phyloP scores from a whole-genome alignment of 352 stramenopile genomes.

The Phytophthora pinifolia region DNA sequence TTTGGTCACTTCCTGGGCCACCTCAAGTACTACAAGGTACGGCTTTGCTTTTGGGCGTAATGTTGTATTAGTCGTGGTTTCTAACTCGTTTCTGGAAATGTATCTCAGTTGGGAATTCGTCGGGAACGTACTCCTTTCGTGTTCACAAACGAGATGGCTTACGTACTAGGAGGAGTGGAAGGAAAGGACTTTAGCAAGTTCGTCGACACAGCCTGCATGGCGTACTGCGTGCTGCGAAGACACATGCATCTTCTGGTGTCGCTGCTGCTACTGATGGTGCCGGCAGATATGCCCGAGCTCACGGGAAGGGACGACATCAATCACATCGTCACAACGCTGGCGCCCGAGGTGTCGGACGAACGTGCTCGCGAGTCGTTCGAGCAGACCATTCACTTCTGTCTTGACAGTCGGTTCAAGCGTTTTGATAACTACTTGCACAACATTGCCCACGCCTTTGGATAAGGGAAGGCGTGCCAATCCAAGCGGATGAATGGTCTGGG shows the following conservation, averaged over 20 bases:
- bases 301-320: conserved; percentile 84
- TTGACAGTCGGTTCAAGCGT: conserved; percentile 86
- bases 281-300: conserved; percentile 86
- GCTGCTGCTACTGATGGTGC: conserved; percentile 84
- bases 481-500: conserved; percentile 9
- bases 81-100: neutral
- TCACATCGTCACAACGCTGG: conserved; percentile 78
- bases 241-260: conserved; percentile 88
- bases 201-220: conserved; percentile 64
- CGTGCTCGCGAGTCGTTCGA: conserved; percentile 68
- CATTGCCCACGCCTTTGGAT: conserved; percentile 40
- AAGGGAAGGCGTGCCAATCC: conserved; percentile 12
- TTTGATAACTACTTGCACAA: conserved; percentile 89
- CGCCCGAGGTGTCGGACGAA: conserved; percentile 68
- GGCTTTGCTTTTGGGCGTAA: neutral
- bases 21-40: conserved; percentile 82
- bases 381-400: conserved; percentile 79
- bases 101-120: conserved; percentile 63
- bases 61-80: neutral
- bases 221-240: conserved; percentile 80
- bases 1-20: conserved; percentile 88
- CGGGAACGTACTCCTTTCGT: conserved; percentile 87
- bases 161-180: conserved; percentile 79
- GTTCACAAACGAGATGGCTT: conserved; percentile 89
- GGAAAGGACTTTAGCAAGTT: conserved; percentile 76